Evolutionary conservation across 306 rosid species (phyloP).

Genomic region (Quillaja saponaria): DNA sequence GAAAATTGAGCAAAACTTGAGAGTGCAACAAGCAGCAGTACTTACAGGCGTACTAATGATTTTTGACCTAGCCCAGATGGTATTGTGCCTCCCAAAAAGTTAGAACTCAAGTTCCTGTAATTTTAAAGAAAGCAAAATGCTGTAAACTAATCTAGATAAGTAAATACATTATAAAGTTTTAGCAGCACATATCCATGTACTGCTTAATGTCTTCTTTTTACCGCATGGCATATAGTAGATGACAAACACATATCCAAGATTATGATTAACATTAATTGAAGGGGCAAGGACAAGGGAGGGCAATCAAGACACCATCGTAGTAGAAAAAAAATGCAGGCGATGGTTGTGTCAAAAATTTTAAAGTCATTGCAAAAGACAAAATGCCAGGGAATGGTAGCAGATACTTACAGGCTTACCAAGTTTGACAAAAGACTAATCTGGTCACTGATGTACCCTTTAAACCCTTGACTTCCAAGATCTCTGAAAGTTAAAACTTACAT

Average conservation of each 20-base stretch:
- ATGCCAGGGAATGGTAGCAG: slow-evolving; percentile 29
- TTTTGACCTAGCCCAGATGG: slow-evolving; percentile 76
- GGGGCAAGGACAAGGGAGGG: too few species aligned
- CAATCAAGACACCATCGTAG: too few species aligned
- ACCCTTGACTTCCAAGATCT: slow-evolving; percentile 93
- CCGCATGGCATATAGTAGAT: background rate
- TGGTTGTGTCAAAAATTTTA: too few species aligned
- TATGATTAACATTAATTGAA: background rate
- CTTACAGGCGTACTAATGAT: slow-evolving; percentile 74
- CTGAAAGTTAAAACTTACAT: slow-evolving; percentile 47
- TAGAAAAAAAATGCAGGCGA: too few species aligned
- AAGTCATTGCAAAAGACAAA: too few species aligned
- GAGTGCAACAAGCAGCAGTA: slow-evolving; percentile 23
- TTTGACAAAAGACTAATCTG: slow-evolving; percentile 78
- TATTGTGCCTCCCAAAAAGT: slow-evolving; percentile 62
- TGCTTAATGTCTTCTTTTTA: background rate
- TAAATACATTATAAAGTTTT: background rate
- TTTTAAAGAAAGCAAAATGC: slow-evolving; percentile 15
- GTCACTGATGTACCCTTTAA: slow-evolving; percentile 81
- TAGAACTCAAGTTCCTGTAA: slow-evolving; percentile 82
- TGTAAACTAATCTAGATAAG: background rate
- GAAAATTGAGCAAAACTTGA: slow-evolving; percentile 14
- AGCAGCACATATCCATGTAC: background rate
- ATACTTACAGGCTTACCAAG: slow-evolving; percentile 97
- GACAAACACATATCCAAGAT: slow-evolving; percentile 1